phyloP scores from a whole-genome alignment of 2,329 filamentous ascomycete species.

The Leptographium flavum region DNA sequence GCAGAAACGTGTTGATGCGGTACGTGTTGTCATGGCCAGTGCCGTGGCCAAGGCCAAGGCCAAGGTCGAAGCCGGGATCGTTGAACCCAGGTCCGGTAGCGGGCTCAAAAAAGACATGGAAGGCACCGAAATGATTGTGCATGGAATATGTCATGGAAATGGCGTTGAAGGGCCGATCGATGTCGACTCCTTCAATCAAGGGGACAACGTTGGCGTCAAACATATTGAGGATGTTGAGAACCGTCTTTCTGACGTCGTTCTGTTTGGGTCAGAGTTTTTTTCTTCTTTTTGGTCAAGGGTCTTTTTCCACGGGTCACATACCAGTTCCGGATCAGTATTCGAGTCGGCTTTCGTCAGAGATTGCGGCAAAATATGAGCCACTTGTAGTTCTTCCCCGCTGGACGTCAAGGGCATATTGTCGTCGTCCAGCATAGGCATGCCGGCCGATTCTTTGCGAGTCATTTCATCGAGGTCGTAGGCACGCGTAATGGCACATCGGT shows the following conservation, averaged over 20 bases:
- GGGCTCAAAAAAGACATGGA: not conserved
- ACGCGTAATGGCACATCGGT: not conserved
- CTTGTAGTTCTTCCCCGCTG: not conserved
- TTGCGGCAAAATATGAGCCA: no score
- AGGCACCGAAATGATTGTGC: not conserved
- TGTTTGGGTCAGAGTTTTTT: not conserved
- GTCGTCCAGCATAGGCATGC: not conserved
- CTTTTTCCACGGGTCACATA: not conserved
- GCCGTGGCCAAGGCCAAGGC: no score
- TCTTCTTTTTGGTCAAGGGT: not conserved
- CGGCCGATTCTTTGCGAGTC: not conserved
- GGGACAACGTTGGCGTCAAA: not conserved
- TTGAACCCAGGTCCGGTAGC: not conserved
- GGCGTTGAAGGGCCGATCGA: no score
- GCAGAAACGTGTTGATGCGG: not conserved
- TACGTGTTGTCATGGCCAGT: not conserved
- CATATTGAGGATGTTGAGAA: not conserved
- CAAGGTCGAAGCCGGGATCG: no score
- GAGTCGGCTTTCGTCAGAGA: not conserved
- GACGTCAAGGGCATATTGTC: not conserved
- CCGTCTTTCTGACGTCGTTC: not conserved
- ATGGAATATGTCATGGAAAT: not conserved
- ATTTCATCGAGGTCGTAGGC: not conserved
- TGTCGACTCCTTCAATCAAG: not conserved
- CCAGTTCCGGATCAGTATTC: not conserved